Evolutionary conservation across 2,329 filamentous ascomycete species (phyloP), one percentile per base, ranked within the genome.

Genomic region (Leptographium radiaticola): DNA sequence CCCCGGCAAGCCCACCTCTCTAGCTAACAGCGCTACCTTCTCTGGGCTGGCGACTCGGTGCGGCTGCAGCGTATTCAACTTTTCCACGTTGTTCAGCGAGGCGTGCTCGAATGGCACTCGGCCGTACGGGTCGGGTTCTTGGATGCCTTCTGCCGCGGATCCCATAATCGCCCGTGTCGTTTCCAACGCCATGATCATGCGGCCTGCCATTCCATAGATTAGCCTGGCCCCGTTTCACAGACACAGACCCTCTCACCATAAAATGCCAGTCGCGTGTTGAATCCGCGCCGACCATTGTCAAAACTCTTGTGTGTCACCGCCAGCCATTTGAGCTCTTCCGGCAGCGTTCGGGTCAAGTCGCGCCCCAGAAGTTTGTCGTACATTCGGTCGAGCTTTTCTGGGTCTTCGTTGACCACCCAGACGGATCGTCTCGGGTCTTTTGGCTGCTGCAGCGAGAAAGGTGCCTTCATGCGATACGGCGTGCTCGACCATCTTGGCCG

Each of bases 291-390:
- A 52, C 90, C 93, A 65, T 97, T 89, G 66, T 98, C 91, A 65
- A 95, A 97, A 70, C 89, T 96, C 79, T 97, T 97, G 70, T 97
- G 93, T 60, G 93, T 98, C 54, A 98, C 81, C 34, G 90, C 90
- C 64, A 97, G 74, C 93, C 93, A 98, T 72, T 96, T 97, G 58
- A 93, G 76, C 71, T 98, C 91, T 16, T 96, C 90, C 2, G 86
- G 83, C 55, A 98, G 75, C 66, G 93, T 67, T 61, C 77, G 79
- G 60, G 86, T 80, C 55, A 87, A 87, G 47, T 78, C 81, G 48
- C 74, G 74, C 7, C 90, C 91, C 53, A 97, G 71, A 61, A 97
- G 78, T 52, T 75, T 75, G 60, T 79, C 75, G 68, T 96, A 95
- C 68, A 89, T 86, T 49, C 79, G 74, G 66, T 97, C 86, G 53